Evolutionary conservation across 306 rosid genomes (phyloP), one percentile per base, ranked within the genome.

Genomic region (Vigna trinervia): DNA sequence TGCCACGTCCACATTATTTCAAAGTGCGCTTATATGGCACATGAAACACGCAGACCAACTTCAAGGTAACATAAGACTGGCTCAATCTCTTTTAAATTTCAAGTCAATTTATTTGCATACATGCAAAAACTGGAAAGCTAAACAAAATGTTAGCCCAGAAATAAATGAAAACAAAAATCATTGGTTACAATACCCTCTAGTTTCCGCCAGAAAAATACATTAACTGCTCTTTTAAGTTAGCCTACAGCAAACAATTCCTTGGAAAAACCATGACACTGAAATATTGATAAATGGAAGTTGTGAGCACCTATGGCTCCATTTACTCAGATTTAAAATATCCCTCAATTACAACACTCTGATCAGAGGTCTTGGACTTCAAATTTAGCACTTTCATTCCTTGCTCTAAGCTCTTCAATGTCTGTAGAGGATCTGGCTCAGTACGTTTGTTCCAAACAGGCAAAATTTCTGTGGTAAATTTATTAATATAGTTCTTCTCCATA

Each of bases 371-470:
- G 39, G 88, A 66, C 72, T 67, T 83, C 73, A 90, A 83, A 64
- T 87, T 85, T 78, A 60, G 78, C 76, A 90, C 80, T 66, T 85
- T 47, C 13, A 87, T 38, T 67, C 78, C 83, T 74, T 73, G 76
- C 30, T 77, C 81, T 45, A 71, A 26, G 79, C 69, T 80, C 80
- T 80, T 90, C 13, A 85, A 71, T 36, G 80, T 76, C 60, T 73
- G 60, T 14, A 63, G 51, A 26, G 84, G 77, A 54, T 76, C 87
- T 59, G 50, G 76, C 60, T 73, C 41, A 54, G 45, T 63, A 70
- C 73, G 34, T 61, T 78, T 89, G 72, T 67, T 80, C 98, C 97
- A 92, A 67, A 85, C 7, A 0, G 97, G 98, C 91, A 92, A 86
- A 61, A 94, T 68, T 84, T 94, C 97, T 14, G 86, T 50, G 56